Evolutionary conservation across 2,329 filamentous ascomycete species (phyloP).

Genomic region (Byssochlamys sp.): DNA sequence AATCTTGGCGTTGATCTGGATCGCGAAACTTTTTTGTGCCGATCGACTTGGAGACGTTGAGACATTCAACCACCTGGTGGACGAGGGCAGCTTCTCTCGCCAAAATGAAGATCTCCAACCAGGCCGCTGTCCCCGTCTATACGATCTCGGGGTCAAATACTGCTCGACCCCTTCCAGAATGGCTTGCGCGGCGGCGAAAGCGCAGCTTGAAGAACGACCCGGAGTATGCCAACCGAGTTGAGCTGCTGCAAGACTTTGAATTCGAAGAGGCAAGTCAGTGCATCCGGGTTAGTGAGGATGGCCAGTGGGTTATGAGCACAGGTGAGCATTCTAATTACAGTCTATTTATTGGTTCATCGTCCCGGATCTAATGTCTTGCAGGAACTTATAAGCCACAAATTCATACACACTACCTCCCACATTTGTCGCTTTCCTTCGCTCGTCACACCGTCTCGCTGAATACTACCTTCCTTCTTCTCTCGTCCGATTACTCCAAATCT

Average conservation of each 20-base stretch:
- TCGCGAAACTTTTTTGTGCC: constrained; percentile 5
- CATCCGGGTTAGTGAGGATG: constrained; percentile 83
- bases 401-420: constrained; percentile 87
- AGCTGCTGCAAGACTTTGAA: constrained; percentile 92
- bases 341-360: constrained; percentile 8
- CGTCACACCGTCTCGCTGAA: constrained; percentile 88
- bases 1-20: constrained; percentile 7
- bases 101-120: constrained; percentile 47
- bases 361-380: constrained; percentile 14
- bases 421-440: constrained; percentile 85
- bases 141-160: constrained; percentile 88
- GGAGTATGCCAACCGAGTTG: constrained; percentile 86
- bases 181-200: constrained; percentile 84
- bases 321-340: constrained; percentile 45
- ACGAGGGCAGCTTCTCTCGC: background rate
- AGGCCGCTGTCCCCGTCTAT: constrained; percentile 79
- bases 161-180: constrained; percentile 81
- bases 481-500: constrained; percentile 85
- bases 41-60: background rate
- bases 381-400: constrained; percentile 71
- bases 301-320: constrained; percentile 93
- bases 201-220: constrained; percentile 82
- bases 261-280: constrained; percentile 93
- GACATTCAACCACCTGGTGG: background rate
- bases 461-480: constrained; percentile 79